Evolutionary conservation across 2,329 filamentous ascomycete species (phyloP).

Genomic region (Colletotrichum eleusines): DNA sequence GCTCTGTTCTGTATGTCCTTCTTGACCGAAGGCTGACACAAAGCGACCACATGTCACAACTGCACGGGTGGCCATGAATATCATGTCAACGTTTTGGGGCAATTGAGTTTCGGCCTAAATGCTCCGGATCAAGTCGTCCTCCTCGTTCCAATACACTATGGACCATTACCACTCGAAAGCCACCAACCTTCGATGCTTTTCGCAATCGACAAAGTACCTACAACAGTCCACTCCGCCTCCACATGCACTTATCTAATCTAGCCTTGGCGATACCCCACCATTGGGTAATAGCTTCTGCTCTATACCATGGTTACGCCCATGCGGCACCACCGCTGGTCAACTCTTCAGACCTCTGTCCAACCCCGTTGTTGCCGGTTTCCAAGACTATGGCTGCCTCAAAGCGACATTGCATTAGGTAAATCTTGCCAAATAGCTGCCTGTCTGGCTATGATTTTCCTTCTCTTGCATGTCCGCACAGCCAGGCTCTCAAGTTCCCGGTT

Average conservation of each 20-base stretch:
- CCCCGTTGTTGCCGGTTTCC: slow-evolving; percentile 4
- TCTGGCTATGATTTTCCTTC: not conserved
- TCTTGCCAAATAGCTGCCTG: slow-evolving; percentile 28
- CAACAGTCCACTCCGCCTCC: not conserved
- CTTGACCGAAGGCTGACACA: not conserved
- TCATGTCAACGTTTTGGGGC: not conserved
- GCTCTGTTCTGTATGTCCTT: not conserved
- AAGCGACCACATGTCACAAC: not conserved
- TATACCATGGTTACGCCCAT: not conserved
- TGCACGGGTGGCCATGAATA: slow-evolving; percentile 10
- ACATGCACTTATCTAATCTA: slow-evolving; percentile 33
- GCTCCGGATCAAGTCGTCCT: slow-evolving; percentile 24
- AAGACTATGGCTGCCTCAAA: not conserved
- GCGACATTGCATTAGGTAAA: slow-evolving; percentile 33
- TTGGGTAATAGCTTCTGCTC: slow-evolving; percentile 28
- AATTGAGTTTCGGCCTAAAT: slow-evolving; percentile 33
- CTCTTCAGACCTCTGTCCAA: not conserved
- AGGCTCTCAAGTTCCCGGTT: not conserved
- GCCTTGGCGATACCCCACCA: slow-evolving; percentile 33
- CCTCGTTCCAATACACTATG: not conserved
- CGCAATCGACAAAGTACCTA: not conserved
- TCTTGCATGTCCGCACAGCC: not conserved
- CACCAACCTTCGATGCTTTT: not conserved
- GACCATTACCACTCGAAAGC: not conserved
- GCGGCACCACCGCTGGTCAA: no score